Evolutionary conservation across 1,284 basidiomycete species (phyloP), one percentile per base, ranked within the genome.

Genomic region (Melampsora larici-populina): DNA sequence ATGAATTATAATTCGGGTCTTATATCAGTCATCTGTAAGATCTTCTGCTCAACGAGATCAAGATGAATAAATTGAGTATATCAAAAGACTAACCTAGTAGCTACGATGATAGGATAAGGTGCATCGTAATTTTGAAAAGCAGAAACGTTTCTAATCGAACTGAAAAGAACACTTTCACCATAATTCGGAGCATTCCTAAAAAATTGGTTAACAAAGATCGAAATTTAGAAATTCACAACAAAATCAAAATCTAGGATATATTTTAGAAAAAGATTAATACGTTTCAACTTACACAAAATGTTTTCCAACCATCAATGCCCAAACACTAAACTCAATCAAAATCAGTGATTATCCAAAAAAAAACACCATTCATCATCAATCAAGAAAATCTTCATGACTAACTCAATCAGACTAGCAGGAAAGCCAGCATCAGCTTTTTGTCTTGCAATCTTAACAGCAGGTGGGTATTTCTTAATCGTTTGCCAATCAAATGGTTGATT

Each of bases 371-470:
- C n/a, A n/a, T n/a, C n/a, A 21, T 51, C 46, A 62, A 62, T 62
- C 11, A 26, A 62, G 26, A 8, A 24, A 5, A 55, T 55, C 13
- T 9, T 29, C 18, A 36, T 43, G 1, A 67, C 72, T 74, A 17
- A 74, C 72, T 76, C 73, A 11, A 76, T 65, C 17, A 76, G 31
- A 36, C 73, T 76, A n/a, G 73, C 66, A n/a, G 73, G 73, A 67
- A 76, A 76, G 7, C 73, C 73, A 29, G 73, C 73, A 55, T 58
- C 58, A 67, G 73, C 49, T 36, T 76, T 76, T 63, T 76, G 63
- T 55, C 66, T 55, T 31, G 73, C 64, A 29, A 69, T 76, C 21
- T 60, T 69, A 29, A 76, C 58, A 17, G 73, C 73, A 33, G 73
- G 66, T 36, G 73, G 73, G 13, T 76, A 76, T 69, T 76, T 76